phyloP scores from a whole-genome alignment of 75 land plant genomes.

The Cunninghamia lanceolata region DNA sequence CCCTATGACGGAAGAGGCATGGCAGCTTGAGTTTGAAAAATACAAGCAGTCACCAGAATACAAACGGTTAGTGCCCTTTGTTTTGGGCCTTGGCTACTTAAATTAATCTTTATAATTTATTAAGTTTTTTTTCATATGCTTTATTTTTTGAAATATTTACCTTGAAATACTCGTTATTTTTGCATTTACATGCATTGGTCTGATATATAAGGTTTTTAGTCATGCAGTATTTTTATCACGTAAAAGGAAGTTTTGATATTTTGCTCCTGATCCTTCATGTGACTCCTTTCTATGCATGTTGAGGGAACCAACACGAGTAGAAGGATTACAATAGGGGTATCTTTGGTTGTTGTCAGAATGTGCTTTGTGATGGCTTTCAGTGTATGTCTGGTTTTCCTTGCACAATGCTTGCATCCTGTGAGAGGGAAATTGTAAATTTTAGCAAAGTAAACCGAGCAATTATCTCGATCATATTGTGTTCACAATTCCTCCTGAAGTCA shows the following conservation, averaged over 20 bases:
- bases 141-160: background rate
- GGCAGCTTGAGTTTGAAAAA: slow-evolving; percentile 87
- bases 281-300: background rate
- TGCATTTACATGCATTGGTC: background rate
- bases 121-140: background rate
- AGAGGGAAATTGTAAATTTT: background rate
- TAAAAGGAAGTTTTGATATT: slow-evolving; percentile 1
- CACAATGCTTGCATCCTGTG: background rate
- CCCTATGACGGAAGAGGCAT: slow-evolving; percentile 72
- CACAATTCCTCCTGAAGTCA: background rate
- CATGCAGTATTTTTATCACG: background rate
- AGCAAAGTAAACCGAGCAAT: background rate
- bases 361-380: background rate
- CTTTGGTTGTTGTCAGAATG: background rate
- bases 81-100: background rate
- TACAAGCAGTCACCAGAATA: slow-evolving; percentile 95
- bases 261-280: background rate
- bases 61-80: slow-evolving; percentile 41
- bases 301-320: background rate
- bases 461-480: background rate
- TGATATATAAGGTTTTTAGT: background rate
- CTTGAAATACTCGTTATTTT: background rate
- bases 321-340: background rate
- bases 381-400: background rate
- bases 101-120: background rate